Evolutionary conservation across 2,329 filamentous ascomycete species (phyloP).

Genomic region (Xenoacremonium recifei): DNA sequence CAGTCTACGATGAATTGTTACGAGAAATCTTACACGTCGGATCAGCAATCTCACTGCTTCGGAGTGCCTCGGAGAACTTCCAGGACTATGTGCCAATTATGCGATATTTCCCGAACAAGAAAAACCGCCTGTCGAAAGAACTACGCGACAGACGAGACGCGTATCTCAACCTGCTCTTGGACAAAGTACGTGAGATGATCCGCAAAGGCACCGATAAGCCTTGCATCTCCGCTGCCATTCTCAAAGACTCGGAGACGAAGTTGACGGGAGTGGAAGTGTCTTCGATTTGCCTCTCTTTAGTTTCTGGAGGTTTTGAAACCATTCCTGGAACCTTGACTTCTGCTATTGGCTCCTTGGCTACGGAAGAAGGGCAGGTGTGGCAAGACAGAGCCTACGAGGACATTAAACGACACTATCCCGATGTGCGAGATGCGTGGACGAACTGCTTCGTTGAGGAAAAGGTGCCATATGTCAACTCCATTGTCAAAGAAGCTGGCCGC

Average conservation of each 20-base stretch:
- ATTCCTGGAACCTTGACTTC: slow-evolving; percentile 53
- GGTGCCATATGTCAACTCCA: slow-evolving; percentile 45
- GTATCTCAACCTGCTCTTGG: slow-evolving; percentile 47
- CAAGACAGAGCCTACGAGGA: slow-evolving; percentile 53
- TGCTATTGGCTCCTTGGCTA: slow-evolving; percentile 48
- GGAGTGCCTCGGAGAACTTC: slow-evolving; percentile 50
- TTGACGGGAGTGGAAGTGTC: slow-evolving; percentile 51
- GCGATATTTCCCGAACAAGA: slow-evolving; percentile 51
- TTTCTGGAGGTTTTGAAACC: slow-evolving; percentile 54
- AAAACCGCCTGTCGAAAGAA: slow-evolving; percentile 45
- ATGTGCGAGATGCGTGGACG: slow-evolving; percentile 46
- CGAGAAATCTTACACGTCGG: slow-evolving; percentile 53
- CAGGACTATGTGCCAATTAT: slow-evolving; percentile 53
- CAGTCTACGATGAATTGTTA: slow-evolving; percentile 48
- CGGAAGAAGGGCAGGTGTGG: slow-evolving; percentile 45
- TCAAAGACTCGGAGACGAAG: slow-evolving; percentile 54
- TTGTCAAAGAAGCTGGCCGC: slow-evolving; percentile 51
- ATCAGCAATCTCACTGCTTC: slow-evolving; percentile 47
- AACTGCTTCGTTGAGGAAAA: slow-evolving; percentile 43
- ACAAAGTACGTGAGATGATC: slow-evolving; percentile 40
- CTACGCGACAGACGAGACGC: slow-evolving; percentile 46
- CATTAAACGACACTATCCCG: slow-evolving; percentile 46
- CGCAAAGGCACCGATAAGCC: slow-evolving; percentile 49
- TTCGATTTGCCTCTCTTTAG: slow-evolving; percentile 51
- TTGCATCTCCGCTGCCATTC: slow-evolving; percentile 51